These are phyloP conservation scores for Salvia hispanica DNA, from an alignment of 257 asterid species.

Conservation along the genomic window DNA sequence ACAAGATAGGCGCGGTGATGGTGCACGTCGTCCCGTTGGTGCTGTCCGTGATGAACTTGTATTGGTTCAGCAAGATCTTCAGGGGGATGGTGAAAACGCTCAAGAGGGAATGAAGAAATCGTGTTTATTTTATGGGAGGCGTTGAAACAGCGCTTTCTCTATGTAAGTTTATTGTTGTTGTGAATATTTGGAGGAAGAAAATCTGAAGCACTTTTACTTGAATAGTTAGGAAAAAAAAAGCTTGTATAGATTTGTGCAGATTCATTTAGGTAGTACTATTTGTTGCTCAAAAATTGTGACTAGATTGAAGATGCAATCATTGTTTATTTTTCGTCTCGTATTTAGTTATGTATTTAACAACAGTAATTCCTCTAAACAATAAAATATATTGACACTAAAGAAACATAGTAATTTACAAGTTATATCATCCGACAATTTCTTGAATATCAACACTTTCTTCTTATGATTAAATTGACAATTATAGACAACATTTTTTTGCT, in stretches of 20 bases:
- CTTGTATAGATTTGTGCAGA: conserved; percentile 16
- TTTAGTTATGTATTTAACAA: not conserved
- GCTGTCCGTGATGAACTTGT: conserved; percentile 57
- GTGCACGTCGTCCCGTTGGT: conserved; percentile 42
- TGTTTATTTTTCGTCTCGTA: not conserved
- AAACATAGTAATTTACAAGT: too few species aligned
- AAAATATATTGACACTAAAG: too few species aligned
- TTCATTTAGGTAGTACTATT: not conserved
- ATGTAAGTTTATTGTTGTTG: not conserved
- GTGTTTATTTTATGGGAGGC: not conserved
- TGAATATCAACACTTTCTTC: too few species aligned
- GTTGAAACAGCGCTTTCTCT: not conserved
- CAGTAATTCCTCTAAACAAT: too few species aligned
- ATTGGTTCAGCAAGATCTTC: conserved; percentile 74
- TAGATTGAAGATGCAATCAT: not conserved
- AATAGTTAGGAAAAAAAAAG: not conserved
- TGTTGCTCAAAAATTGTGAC: conserved; percentile 14
- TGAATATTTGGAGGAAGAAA: conserved; percentile 21
- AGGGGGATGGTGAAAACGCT: conserved; percentile 66
- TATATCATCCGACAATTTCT: too few species aligned
- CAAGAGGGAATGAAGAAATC: conserved; percentile 47
- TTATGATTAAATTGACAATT: too few species aligned
- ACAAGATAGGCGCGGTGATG: conserved; percentile 43
- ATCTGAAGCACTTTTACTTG: not conserved
- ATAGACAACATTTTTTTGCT: too few species aligned